These are phyloP conservation scores for Borealophlyctis nickersoniae DNA, from an alignment of 192 early-diverging fungal genomes.

Conservation along the genomic window DNA sequence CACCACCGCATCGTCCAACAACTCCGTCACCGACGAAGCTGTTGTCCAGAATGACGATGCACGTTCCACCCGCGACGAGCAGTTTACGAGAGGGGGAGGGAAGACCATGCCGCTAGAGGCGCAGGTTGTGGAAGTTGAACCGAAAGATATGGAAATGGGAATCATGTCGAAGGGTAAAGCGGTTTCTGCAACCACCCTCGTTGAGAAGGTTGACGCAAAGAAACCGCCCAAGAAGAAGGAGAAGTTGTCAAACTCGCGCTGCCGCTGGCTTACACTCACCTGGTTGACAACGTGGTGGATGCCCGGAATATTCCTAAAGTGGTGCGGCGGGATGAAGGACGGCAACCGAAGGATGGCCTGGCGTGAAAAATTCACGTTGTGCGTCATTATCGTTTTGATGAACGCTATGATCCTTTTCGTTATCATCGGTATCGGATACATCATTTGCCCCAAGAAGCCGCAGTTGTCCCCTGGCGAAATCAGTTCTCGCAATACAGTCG, in stretches of 20 bases:
- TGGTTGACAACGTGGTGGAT: constrained; percentile 81
- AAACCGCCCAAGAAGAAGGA: constrained; percentile 27
- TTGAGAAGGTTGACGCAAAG: constrained; percentile 15
- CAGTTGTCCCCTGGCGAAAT: constrained; percentile 50
- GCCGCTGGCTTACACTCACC: constrained; percentile 74
- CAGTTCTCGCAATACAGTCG: constrained; percentile 16
- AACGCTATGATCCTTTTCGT: constrained; percentile 82
- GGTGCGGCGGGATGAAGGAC: constrained; percentile 74
- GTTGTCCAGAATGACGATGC: no score
- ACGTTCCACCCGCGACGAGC: no score
- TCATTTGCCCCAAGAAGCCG: constrained; percentile 79
- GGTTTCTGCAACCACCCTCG: neutral
- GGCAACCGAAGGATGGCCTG: constrained; percentile 90
- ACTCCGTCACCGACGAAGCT: no score
- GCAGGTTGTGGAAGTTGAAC: no score
- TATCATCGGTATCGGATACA: constrained; percentile 56
- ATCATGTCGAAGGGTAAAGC: constrained; percentile 9
- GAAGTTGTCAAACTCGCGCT: constrained; percentile 56
- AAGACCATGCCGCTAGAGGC: no score
- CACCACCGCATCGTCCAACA: no score
- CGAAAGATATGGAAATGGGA: constrained; percentile 27
- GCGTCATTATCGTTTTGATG: constrained; percentile 81
- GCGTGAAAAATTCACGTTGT: constrained; percentile 96
- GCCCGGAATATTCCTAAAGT: constrained; percentile 59
- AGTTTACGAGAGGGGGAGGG: no score